Percentiles rank a stretch among this genome's conserved stretches.
phyloP scores from a whole-genome alignment of 805 yeast species.

The Saturnispora besseyi region DNA sequence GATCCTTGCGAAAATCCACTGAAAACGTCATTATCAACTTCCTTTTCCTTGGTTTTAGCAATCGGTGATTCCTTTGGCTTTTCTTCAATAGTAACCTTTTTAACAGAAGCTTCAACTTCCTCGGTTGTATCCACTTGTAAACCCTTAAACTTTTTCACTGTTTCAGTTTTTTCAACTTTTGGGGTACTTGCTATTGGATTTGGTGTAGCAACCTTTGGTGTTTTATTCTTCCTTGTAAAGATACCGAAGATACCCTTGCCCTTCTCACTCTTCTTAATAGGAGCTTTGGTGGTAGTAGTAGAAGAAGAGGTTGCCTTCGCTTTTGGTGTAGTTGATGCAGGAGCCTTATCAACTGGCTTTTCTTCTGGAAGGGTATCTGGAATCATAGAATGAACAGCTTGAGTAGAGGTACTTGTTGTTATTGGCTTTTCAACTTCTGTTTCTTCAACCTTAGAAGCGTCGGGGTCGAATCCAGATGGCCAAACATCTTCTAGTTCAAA shows the following conservation, averaged over 20 bases:
- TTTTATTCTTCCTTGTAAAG: slow-evolving; percentile 4
- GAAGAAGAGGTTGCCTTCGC: slow-evolving; percentile 8
- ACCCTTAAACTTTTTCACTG: slow-evolving; percentile 13
- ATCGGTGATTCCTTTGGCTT: slow-evolving; percentile 5
- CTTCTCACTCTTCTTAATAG: slow-evolving; percentile 9
- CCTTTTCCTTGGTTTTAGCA: slow-evolving; percentile 2
- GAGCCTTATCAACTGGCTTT: neutral
- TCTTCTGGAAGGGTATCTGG: neutral
- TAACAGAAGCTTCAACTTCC: neutral
- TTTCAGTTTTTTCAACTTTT: slow-evolving; percentile 1
- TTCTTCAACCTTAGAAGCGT: slow-evolving; percentile 24
- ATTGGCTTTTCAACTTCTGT: slow-evolving; percentile 23
- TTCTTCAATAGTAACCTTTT: neutral
- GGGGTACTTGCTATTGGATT: neutral
- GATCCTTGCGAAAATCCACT: slow-evolving; percentile 42
- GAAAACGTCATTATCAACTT: slow-evolving; percentile 26
- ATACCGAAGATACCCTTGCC: slow-evolving; percentile 9
- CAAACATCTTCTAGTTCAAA: slow-evolving; percentile 16
- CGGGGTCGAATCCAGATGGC: slow-evolving; percentile 14
- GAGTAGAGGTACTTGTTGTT: slow-evolving; percentile 13
- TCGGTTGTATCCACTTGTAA: slow-evolving; percentile 20
- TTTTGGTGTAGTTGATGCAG: neutral
- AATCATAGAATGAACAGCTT: slow-evolving; percentile 12
- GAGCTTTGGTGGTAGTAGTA: slow-evolving; percentile 8
- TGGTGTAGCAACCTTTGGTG: neutral